A percentile compares a stretch with the other conserved stretches of the same genome.
phyloP scores from a whole-genome alignment of 352 stramenopile species.

The Thraustotheca clavata region DNA sequence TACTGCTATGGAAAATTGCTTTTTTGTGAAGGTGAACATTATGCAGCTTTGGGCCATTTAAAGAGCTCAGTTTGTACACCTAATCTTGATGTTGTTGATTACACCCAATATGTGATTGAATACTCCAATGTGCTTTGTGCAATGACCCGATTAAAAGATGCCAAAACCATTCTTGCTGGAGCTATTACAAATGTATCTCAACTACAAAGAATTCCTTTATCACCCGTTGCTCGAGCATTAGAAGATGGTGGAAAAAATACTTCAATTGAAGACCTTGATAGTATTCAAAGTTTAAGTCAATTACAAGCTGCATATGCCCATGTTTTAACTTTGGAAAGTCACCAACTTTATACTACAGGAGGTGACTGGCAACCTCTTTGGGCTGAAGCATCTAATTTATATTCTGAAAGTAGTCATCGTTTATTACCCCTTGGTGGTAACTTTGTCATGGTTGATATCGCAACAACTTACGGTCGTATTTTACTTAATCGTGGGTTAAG shows the following conservation, averaged over 20 bases:
- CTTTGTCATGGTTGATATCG: conserved; percentile 1
- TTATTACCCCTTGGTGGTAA: not conserved
- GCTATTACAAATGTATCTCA: not conserved
- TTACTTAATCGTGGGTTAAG: not conserved
- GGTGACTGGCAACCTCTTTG: conserved; percentile 4
- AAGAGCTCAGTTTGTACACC: not conserved
- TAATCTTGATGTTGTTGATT: not conserved
- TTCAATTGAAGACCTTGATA: not conserved
- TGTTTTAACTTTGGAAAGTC: conserved; percentile 6
- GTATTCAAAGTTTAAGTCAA: not conserved
- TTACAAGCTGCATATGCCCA: conserved; percentile 9
- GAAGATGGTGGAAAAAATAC: not conserved
- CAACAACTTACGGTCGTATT: not conserved
- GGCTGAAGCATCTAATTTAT: conserved; percentile 9
- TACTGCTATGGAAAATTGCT: not conserved
- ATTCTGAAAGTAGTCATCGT: not conserved
- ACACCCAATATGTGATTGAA: not conserved
- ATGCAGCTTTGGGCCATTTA: conserved; percentile 1
- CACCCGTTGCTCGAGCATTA: not conserved
- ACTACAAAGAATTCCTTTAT: not conserved
- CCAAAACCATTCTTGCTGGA: not conserved
- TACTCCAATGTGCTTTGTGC: no score
- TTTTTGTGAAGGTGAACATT: not conserved
- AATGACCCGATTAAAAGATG: conserved; percentile 4
- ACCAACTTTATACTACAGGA: not conserved